phyloP scores from a whole-genome alignment of 2,329 filamentous ascomycete genomes.

The Colletotrichum abscissum region DNA sequence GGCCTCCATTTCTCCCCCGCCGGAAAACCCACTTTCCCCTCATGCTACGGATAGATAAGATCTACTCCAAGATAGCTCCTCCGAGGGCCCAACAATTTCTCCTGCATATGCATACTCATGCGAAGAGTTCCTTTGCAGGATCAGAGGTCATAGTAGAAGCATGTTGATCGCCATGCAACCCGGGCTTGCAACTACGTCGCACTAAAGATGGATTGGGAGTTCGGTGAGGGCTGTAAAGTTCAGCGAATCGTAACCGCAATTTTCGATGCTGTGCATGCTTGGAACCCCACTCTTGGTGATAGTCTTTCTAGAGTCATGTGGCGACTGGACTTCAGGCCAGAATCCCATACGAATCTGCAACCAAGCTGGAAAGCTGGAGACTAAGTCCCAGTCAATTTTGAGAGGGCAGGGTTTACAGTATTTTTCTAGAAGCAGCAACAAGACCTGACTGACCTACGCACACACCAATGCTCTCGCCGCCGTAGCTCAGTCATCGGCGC shows the following conservation, averaged over 20 bases:
- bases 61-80: conserved; percentile 10
- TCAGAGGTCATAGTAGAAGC: not conserved
- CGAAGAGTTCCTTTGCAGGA: not conserved
- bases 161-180: not conserved
- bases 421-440: not conserved
- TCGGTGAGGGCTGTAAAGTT: not conserved
- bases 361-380: too few species aligned
- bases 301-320: not conserved
- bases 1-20: not conserved
- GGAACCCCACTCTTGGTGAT: not conserved
- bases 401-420: too few species aligned
- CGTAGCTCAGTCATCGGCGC: not conserved
- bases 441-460: not conserved
- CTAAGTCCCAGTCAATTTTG: too few species aligned
- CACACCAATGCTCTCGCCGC: not conserved
- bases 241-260: not conserved
- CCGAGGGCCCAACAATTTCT: too few species aligned
- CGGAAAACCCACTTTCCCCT: conserved; percentile 27
- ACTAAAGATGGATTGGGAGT: not conserved
- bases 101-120: not conserved
- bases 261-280: not conserved
- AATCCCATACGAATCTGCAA: not conserved
- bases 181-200: too few species aligned
- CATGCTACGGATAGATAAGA: conserved; percentile 9
- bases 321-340: not conserved